A percentile compares a stretch with the other conserved stretches of the same genome.
phyloP scores from a whole-genome alignment of 352 stramenopile genomes.

The Phytophthora pluvialis region DNA sequence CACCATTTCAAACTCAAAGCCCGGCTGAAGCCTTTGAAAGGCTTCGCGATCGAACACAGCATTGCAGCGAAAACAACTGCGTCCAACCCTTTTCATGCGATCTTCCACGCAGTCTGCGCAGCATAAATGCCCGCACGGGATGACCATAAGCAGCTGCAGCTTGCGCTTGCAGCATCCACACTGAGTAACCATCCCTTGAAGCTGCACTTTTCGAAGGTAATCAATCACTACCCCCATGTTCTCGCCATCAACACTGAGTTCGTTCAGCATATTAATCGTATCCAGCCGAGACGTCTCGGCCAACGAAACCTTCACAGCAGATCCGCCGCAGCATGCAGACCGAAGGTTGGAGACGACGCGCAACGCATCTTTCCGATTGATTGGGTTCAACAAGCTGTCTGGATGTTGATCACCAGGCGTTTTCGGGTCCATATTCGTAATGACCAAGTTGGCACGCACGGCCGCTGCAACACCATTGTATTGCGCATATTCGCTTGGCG shows the following conservation, averaged over 20 bases:
- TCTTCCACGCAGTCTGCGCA: slow-evolving; percentile 94
- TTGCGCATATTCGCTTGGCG: slow-evolving; percentile 64
- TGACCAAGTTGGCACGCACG: slow-evolving; percentile 74
- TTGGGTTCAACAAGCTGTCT: slow-evolving; percentile 81
- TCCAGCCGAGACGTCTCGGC: slow-evolving; percentile 51
- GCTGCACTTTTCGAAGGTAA: slow-evolving; percentile 64
- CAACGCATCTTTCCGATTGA: slow-evolving; percentile 65
- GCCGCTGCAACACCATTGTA: slow-evolving; percentile 77
- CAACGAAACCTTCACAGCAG: slow-evolving; percentile 51
- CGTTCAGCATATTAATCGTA: slow-evolving; percentile 65
- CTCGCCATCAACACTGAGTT: slow-evolving; percentile 49
- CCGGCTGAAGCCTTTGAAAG: slow-evolving; percentile 89
- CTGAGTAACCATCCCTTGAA: slow-evolving; percentile 48
- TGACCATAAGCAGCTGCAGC: slow-evolving; percentile 90
- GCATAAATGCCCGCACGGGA: slow-evolving; percentile 92
- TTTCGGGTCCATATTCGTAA: slow-evolving; percentile 78
- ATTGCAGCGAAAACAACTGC: slow-evolving; percentile 61
- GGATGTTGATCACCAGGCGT: slow-evolving; percentile 59
- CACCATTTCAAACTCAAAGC: slow-evolving; percentile 75
- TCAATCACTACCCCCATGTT: slow-evolving; percentile 45
- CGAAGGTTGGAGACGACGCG: slow-evolving; percentile 70
- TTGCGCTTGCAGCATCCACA: slow-evolving; percentile 88
- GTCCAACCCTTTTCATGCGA: slow-evolving; percentile 54
- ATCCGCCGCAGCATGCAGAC: slow-evolving; percentile 60
- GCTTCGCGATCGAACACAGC: slow-evolving; percentile 83